phyloP scores from a whole-genome alignment of 352 stramenopile species.

The Thalassiosira hispida region DNA sequence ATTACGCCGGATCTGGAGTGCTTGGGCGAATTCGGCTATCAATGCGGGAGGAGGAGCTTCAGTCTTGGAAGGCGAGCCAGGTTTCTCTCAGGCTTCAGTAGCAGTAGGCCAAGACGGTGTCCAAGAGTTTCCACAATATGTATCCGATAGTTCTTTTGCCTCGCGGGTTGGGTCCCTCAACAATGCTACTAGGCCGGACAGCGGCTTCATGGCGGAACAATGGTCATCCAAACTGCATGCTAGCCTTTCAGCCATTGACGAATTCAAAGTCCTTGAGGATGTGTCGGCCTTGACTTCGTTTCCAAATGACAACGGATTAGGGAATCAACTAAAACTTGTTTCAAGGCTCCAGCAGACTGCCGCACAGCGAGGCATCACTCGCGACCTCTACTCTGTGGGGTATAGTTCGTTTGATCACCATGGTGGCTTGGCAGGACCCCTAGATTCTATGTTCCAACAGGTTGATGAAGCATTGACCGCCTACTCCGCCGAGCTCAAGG shows the following conservation, averaged over 20 bases:
- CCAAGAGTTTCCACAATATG: background rate
- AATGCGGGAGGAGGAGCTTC: background rate
- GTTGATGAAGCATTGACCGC: background rate
- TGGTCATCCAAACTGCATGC: slow-evolving; percentile 18
- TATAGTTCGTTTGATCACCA: slow-evolving; percentile 58
- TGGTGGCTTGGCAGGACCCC: background rate
- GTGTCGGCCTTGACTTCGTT: background rate
- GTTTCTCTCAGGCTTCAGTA: background rate
- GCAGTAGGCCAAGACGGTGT: slow-evolving; percentile 9
- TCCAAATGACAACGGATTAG: background rate
- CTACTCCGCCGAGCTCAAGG: slow-evolving; percentile 37
- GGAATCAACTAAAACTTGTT: slow-evolving; percentile 45
- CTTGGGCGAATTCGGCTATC: background rate
- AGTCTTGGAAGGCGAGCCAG: slow-evolving; percentile 3
- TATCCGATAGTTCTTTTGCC: background rate
- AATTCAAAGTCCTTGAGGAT: background rate
- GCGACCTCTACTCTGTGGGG: slow-evolving; percentile 45
- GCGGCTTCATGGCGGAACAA: slow-evolving; percentile 29
- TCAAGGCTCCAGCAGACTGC: slow-evolving; percentile 33
- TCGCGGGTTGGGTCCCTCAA: slow-evolving; percentile 16
- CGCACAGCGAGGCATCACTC: slow-evolving; percentile 26
- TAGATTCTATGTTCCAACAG: background rate
- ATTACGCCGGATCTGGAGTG: background rate
- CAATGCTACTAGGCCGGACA: slow-evolving; percentile 25
- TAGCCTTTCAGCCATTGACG: slow-evolving; percentile 13